phyloP scores from a whole-genome alignment of 352 stramenopile species.

The Phytophthora foliorum region DNA sequence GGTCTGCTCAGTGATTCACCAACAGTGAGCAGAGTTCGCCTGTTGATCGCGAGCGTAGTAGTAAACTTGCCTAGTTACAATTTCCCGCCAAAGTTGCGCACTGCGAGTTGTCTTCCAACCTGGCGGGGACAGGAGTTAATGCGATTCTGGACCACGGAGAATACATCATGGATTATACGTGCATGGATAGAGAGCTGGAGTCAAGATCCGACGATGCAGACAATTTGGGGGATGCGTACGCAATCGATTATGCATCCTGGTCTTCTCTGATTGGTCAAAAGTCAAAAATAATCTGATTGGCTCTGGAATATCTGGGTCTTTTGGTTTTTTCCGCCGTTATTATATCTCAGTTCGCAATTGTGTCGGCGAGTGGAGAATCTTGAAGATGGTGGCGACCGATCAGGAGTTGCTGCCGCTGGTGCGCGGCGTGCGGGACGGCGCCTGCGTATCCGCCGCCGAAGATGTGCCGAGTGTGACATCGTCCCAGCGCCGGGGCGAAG shows the following conservation, averaged over 20 bases:
- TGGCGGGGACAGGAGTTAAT: too few species aligned
- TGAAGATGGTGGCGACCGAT: conserved; percentile 35
- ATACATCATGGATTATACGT: too few species aligned
- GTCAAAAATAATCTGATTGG: background rate
- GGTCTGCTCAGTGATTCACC: too few species aligned
- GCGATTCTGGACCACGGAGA: too few species aligned
- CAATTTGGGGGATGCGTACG: background rate
- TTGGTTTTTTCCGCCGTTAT: conserved; percentile 3
- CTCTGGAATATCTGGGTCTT: conserved; percentile 3
- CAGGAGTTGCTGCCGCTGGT: conserved; percentile 46
- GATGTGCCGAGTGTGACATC: conserved; percentile 83
- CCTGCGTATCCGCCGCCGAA: conserved; percentile 67
- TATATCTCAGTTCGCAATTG: conserved; percentile 34
- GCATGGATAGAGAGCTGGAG: too few species aligned
- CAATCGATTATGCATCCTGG: conserved; percentile 17
- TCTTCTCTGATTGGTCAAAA: conserved; percentile 5
- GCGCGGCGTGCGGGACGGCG: conserved; percentile 38
- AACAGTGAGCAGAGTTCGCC: too few species aligned
- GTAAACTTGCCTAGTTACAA: too few species aligned
- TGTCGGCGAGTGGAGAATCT: too few species aligned
- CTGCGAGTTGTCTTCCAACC: too few species aligned
- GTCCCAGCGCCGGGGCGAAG: conserved; percentile 55
- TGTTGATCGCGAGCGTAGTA: too few species aligned
- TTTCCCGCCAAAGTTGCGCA: too few species aligned
- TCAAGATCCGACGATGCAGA: too few species aligned